Conservation (phyloP, 2,329 filamentous ascomycete species). For the Diaporthe vexans region DNA sequence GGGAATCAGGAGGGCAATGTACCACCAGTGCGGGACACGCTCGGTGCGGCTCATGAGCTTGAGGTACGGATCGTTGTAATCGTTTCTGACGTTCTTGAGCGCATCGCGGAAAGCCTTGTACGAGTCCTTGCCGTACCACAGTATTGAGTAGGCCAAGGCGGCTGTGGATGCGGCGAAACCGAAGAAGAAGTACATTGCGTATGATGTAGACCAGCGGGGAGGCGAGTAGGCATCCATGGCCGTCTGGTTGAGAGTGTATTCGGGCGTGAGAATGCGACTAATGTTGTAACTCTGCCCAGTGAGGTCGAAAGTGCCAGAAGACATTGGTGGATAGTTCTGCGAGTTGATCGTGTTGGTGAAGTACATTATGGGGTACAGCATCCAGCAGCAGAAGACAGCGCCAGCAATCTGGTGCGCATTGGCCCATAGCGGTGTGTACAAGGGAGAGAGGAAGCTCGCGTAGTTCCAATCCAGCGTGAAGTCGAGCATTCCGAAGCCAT, state of each 20-base stretch:
- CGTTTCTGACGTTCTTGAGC: slow-evolving; percentile 43
- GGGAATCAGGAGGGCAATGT: slow-evolving; percentile 46
- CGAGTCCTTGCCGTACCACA: slow-evolving; percentile 49
- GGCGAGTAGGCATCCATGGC: slow-evolving; percentile 47
- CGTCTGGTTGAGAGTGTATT: slow-evolving; percentile 48
- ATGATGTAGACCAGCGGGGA: slow-evolving; percentile 48
- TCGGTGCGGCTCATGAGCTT: slow-evolving; percentile 48
- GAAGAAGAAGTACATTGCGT: slow-evolving; percentile 52
- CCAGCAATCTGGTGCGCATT: slow-evolving; percentile 44
- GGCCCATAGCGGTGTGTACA: slow-evolving; percentile 46
- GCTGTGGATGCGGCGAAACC: slow-evolving; percentile 52
- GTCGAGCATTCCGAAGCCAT: slow-evolving; percentile 51
- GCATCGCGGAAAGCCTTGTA: slow-evolving; percentile 43
- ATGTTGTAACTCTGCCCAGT: slow-evolving; percentile 48
- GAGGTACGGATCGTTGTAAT: slow-evolving; percentile 50
- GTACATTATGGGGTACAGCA: slow-evolving; percentile 46
- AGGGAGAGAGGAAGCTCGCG: slow-evolving; percentile 42
- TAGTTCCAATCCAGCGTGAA: slow-evolving; percentile 50
- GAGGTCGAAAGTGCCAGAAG: slow-evolving; percentile 46
- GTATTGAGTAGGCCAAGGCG: slow-evolving; percentile 48
- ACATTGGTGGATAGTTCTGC: slow-evolving; percentile 45
- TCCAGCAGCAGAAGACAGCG: slow-evolving; percentile 42
- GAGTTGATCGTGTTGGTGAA: slow-evolving; percentile 45
- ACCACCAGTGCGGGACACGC: slow-evolving; percentile 51
- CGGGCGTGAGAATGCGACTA: slow-evolving; percentile 45